Evolutionary conservation across 306 rosid genomes (phyloP), one percentile per base, ranked within the genome.

Genomic region (Mucuna pruriens): DNA sequence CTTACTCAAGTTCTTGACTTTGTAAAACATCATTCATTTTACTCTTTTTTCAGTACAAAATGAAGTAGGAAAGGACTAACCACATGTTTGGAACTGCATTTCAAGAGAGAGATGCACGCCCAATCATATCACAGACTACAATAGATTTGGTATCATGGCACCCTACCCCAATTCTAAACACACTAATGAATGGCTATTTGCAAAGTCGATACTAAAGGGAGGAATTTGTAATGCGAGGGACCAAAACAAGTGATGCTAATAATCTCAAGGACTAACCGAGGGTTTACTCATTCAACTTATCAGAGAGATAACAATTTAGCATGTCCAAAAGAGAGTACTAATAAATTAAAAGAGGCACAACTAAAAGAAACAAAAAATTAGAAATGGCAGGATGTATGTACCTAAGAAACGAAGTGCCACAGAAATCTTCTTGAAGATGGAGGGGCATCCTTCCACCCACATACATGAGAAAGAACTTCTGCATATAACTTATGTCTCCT

Each of bases 391-490:
- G 36, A 48, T 60, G 57, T 81, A 48, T 60, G 57, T 81, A 92
- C 98, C 98, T 95, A 52, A 92, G 92, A 69, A 95, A 87, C 4
- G 95, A 94, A 13, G 98, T 92, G 85, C 98, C 97, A 54, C 97
- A 91, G 58, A 95, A 95, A 93, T 92, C 94, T 84, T 95, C 97
- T 87, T 91, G 97, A 81, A 91, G 89, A 87, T 95, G 95, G 61
- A 95, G 92, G 33, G 97, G 95, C 74, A 84, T 38, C 84, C 97
- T 92, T 80, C 97, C 97, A 77, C 97, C 97, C 45, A 93, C 97
- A 79, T 91, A 95, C 90, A 80, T 88, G 88, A 93, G 84, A 87
- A 92, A 92, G 88, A 95, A 95, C 87, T 91, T 92, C 84, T 88
- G 97, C 95, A 95, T 26, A 80, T 92, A 92, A 81, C 94, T 95